phyloP scores from a whole-genome alignment of 169 alveolate species.

The Eimeria necatrix region DNA sequence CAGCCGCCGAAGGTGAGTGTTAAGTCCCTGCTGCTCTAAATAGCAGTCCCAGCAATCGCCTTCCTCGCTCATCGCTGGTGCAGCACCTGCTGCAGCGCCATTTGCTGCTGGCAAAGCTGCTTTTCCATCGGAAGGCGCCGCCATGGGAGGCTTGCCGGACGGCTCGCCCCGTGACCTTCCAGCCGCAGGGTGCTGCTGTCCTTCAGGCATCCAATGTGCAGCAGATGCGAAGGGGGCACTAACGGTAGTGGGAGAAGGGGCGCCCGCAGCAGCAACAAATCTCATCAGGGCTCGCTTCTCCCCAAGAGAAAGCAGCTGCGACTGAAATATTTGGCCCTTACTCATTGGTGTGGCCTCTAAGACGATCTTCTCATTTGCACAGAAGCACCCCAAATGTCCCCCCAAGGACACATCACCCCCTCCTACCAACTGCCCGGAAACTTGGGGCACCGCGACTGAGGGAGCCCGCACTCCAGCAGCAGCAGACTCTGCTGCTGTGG shows the following conservation, averaged over 20 bases:
- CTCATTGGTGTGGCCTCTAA: constrained; percentile 42
- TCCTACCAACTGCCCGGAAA: neutral
- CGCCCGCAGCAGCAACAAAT: constrained; percentile 63
- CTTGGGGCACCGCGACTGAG: neutral
- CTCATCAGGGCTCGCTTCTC: constrained; percentile 36
- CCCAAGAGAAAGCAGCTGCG: neutral
- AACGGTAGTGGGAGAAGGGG: constrained; percentile 39
- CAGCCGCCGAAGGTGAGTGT: constrained; percentile 46
- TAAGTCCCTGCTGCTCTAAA: constrained; percentile 50
- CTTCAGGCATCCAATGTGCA: constrained; percentile 46
- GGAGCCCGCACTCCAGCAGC: constrained; percentile 15
- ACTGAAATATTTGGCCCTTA: constrained; percentile 51
- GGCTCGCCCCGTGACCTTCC: neutral
- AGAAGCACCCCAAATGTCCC: neutral
- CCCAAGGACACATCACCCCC: neutral
- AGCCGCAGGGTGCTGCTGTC: neutral
- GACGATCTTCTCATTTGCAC: neutral
- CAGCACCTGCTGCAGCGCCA: neutral
- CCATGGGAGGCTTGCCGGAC: neutral
- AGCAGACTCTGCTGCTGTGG: constrained; percentile 26
- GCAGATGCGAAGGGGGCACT: constrained; percentile 61
- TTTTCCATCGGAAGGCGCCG: neutral
- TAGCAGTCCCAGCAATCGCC: constrained; percentile 59
- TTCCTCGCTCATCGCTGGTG: neutral
- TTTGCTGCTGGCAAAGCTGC: neutral